Percentiles rank a stretch among this genome's conserved stretches.
Evolutionary conservation across 768 basidiomycete genomes (phyloP).

Genomic region (Psilocybe azurescens): DNA sequence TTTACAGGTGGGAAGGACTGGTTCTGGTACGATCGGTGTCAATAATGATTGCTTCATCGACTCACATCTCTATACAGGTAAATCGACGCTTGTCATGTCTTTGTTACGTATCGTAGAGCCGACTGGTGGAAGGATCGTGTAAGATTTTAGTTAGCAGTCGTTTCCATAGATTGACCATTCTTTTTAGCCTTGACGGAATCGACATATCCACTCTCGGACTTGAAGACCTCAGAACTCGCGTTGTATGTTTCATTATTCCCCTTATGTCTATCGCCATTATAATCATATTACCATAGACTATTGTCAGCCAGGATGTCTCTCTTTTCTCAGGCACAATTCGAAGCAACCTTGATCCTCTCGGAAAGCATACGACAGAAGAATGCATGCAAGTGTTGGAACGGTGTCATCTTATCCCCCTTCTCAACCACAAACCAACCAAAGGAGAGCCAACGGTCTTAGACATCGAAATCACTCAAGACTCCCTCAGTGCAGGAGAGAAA

Average conservation of each 20-base stretch:
- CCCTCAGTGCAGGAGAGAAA: constrained; percentile 78
- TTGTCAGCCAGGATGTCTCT: constrained; percentile 77
- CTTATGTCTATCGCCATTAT: not conserved
- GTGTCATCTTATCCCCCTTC: constrained; percentile 59
- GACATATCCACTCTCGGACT: constrained; percentile 72
- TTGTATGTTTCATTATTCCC: constrained; percentile 42
- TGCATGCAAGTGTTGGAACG: constrained; percentile 69
- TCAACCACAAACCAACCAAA: constrained; percentile 39
- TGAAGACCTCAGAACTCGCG: constrained; percentile 66
- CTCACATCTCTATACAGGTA: constrained; percentile 38
- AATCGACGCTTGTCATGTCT: constrained; percentile 62
- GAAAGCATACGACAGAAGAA: constrained; percentile 60
- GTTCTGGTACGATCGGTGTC: constrained; percentile 54
- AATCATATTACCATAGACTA: constrained; percentile 51
- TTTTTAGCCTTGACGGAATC: constrained; percentile 66
- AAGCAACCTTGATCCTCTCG: constrained; percentile 75
- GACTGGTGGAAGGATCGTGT: constrained; percentile 61
- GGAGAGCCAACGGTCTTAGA: constrained; percentile 51
- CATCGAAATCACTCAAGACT: constrained; percentile 67
- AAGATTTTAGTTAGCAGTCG: constrained; percentile 23
- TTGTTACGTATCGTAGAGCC: constrained; percentile 71
- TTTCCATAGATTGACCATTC: not conserved
- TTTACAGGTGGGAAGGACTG: constrained; percentile 66
- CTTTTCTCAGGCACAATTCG: constrained; percentile 76
- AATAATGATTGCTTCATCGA: not conserved